phyloP scores from a whole-genome alignment of 2,329 filamentous ascomycete genomes.

The Clonostachys rhizophaga region DNA sequence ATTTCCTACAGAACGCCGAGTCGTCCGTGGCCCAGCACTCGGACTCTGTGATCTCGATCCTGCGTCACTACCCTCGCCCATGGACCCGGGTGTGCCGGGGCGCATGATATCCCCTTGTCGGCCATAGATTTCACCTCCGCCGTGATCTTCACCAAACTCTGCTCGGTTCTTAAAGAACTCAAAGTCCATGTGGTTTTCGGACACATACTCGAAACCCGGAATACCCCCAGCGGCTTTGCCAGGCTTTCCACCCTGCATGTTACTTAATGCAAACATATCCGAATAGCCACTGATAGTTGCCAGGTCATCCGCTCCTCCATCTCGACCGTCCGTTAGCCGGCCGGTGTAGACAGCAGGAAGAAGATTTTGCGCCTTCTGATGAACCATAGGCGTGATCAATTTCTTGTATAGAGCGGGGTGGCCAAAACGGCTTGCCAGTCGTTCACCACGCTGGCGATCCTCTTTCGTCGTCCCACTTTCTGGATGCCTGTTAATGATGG shows the following conservation, averaged over 20 bases:
- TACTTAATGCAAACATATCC: slow-evolving; percentile 74
- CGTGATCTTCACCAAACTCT: slow-evolving; percentile 83
- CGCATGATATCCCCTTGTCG: slow-evolving; percentile 52
- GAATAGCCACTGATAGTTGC: slow-evolving; percentile 68
- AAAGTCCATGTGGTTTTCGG: slow-evolving; percentile 82
- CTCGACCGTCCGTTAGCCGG: slow-evolving; percentile 64
- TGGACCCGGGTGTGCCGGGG: slow-evolving; percentile 56
- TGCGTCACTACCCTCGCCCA: slow-evolving; percentile 34
- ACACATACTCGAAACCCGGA: slow-evolving; percentile 84
- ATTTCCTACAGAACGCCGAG: slow-evolving; percentile 25
- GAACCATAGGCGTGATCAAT: slow-evolving; percentile 92
- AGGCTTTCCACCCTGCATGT: slow-evolving; percentile 60
- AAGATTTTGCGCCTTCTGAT: slow-evolving; percentile 82
- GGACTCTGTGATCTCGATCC: slow-evolving; percentile 48
- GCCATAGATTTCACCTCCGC: slow-evolving; percentile 69
- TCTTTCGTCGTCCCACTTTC: slow-evolving; percentile 46
- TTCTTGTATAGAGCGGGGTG: slow-evolving; percentile 88
- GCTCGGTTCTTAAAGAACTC: slow-evolving; percentile 86
- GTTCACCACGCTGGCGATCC: slow-evolving; percentile 55
- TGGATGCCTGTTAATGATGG: slow-evolving; percentile 42
- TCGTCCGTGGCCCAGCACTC: slow-evolving; percentile 7
- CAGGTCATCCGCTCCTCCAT: slow-evolving; percentile 50
- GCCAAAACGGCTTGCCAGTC: slow-evolving; percentile 74
- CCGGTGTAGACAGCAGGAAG: slow-evolving; percentile 84
- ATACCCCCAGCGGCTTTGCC: slow-evolving; percentile 39